Evolutionary conservation across 2,329 filamentous ascomycete species (phyloP).

Genomic region (Chaetomiaceae sp.): DNA sequence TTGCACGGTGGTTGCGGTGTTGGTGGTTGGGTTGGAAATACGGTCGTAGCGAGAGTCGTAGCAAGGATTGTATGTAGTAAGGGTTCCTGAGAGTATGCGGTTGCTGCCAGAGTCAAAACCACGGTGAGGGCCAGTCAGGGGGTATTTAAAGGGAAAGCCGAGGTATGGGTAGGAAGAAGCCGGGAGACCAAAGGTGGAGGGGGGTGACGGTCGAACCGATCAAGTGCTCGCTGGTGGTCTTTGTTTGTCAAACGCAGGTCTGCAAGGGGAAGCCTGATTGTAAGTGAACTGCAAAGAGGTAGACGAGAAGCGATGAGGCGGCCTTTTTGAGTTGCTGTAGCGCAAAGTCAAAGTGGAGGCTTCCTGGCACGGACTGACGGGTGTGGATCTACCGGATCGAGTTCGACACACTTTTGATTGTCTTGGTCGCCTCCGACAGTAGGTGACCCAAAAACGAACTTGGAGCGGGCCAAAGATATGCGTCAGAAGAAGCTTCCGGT

Average conservation of each 20-base stretch:
- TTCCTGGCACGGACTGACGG: constrained; percentile 10
- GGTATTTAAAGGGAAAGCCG: constrained; percentile 15
- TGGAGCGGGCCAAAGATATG: constrained; percentile 21
- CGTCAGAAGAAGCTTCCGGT: constrained; percentile 18
- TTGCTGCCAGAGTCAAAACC: constrained; percentile 14
- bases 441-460: constrained; percentile 17
- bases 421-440: constrained; percentile 16
- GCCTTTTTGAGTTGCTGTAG: constrained; percentile 22
- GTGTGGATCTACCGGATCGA: constrained; percentile 12
- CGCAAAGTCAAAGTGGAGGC: constrained; percentile 16
- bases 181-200: neutral
- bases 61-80: no score
- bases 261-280: constrained; percentile 24
- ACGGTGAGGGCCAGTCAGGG: constrained; percentile 7
- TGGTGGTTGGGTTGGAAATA: neutral
- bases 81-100: neutral
- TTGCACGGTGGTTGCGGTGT: neutral
- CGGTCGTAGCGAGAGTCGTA: neutral
- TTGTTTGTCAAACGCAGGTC: constrained; percentile 28
- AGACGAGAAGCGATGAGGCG: constrained; percentile 21
- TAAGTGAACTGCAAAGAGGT: constrained; percentile 22
- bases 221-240: constrained; percentile 5
- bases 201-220: constrained; percentile 12
- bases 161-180: constrained; percentile 6
- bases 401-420: constrained; percentile 10